A percentile compares a stretch with the other conserved stretches of the same genome.
These are phyloP conservation scores for Claviceps purpurea DNA, from an alignment of 2,329 filamentous ascomycete genomes.

Conservation along the genomic window DNA sequence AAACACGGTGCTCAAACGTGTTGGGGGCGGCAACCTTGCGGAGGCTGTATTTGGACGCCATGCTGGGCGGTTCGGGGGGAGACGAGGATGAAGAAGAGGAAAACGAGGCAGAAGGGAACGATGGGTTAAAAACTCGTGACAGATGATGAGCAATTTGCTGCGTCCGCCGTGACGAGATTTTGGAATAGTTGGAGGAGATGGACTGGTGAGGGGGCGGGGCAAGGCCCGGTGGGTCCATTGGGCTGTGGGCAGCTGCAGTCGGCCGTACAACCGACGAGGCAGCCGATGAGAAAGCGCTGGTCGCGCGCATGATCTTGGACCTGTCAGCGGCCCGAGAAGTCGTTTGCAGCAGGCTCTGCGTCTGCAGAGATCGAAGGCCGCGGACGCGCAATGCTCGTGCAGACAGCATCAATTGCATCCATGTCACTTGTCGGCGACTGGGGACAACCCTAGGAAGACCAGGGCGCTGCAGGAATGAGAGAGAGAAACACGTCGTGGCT, in stretches of 20 bases:
- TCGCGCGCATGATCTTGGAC: not conserved
- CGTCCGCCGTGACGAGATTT: constrained; percentile 37
- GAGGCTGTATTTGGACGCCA: constrained; percentile 56
- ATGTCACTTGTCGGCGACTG: not conserved
- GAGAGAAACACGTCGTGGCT: no score
- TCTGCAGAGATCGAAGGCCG: constrained; percentile 6
- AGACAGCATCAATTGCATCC: constrained; percentile 3
- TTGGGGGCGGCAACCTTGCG: constrained; percentile 83
- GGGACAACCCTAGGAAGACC: no score
- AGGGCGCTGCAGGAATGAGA: no score
- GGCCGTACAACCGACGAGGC: no score
- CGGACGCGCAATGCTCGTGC: constrained; percentile 1
- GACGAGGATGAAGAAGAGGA: constrained; percentile 11
- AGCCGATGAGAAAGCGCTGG: no score
- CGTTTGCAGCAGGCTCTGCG: not conserved
- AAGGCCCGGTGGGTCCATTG: constrained; percentile 13
- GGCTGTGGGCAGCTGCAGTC: not conserved
- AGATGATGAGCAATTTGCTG: constrained; percentile 43
- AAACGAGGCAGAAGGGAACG: constrained; percentile 7
- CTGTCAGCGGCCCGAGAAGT: constrained; percentile 7
- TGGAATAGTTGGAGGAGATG: constrained; percentile 15
- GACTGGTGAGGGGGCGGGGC: constrained; percentile 23
- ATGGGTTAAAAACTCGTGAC: constrained; percentile 15
- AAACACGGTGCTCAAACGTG: constrained; percentile 95
- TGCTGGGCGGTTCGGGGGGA: constrained; percentile 19